Evolutionary conservation across 352 stramenopile genomes (phyloP), one percentile per base, ranked within the genome.

Genomic region (Phytophthora fragariae): DNA sequence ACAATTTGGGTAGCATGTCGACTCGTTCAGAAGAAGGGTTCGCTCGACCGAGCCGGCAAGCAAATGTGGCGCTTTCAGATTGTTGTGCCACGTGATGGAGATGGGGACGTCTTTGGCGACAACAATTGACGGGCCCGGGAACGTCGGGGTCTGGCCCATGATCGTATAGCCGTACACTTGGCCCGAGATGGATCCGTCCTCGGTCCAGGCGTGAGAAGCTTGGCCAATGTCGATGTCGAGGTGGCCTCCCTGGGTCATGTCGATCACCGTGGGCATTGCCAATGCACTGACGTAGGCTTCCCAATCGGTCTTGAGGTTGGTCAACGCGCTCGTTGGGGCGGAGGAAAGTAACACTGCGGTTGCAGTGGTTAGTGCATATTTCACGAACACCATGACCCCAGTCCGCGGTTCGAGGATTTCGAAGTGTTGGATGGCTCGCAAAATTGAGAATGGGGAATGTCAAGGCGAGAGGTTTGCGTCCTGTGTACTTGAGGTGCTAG

Each of bases 1-100:
- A 57, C 81, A 89, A 63, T 86, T 76, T 15, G 81, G 81, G 61
- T 80, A 89, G 41, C 81, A 89, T 0, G 35, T 8, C 8, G 81
- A 88, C 57, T 78, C 79, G 9, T 62, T 46, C 41, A 33, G 61
- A 29, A 6, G 68, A 8, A 89, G 61, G 4, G 62, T 62, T 19
- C 31, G 50, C 35, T 89, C 76, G 15, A 86, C 71, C 21, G 35
- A 66, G 12, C 84, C 70, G 44, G 67, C 37, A 0, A 89, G 70
- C 19, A 89, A 29, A 35, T 89, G 79, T 15, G 68, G 68, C 37
- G 50, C 62, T 17, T 61, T 46, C 5, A 89, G 65, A 33, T 69
- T 50, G 57, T 89, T 89, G 54, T 72, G 73, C 68, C 72, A 82
- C 3, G 72, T 77, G n/a, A 82, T 68, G 19, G 57, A 31, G 41